phyloP scores from a whole-genome alignment of 2,329 filamentous ascomycete genomes.

The Alternaria conjuncta region DNA sequence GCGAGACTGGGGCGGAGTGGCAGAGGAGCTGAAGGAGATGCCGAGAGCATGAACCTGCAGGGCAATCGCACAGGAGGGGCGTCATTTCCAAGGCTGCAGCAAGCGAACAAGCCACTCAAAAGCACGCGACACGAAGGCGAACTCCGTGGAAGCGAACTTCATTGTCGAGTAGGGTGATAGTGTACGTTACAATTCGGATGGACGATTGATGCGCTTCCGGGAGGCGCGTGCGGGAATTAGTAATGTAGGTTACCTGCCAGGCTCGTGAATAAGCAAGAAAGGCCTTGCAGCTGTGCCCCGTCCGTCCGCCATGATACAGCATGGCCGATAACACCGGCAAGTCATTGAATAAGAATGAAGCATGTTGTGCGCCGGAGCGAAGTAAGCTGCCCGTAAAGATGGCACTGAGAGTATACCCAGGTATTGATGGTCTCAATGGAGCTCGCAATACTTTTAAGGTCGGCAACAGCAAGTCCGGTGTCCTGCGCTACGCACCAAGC shows the following conservation, averaged over 20 bases:
- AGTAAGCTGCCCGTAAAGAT: neutral
- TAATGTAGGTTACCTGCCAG: conserved; percentile 8
- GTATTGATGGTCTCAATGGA: neutral
- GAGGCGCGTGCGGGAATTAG: conserved; percentile 11
- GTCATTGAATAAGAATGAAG: neutral
- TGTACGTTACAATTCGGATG: conserved; percentile 5
- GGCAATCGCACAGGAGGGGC: conserved; percentile 2
- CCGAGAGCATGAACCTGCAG: conserved; percentile 7
- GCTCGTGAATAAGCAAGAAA: conserved; percentile 17
- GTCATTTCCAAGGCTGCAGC: conserved; percentile 3
- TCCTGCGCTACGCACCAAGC: neutral
- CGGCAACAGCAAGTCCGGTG: neutral
- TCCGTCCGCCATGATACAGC: neutral
- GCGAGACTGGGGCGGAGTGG: conserved; percentile 4
- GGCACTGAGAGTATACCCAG: neutral
- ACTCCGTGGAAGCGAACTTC: neutral
- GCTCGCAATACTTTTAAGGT: neutral
- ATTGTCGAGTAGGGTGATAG: conserved; percentile 4
- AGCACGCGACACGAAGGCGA: conserved; percentile 6
- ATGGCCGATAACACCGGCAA: neutral
- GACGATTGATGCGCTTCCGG: conserved; percentile 9
- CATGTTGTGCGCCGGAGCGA: neutral
- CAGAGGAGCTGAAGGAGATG: conserved; percentile 7
- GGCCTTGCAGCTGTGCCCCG: neutral
- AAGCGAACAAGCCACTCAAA: conserved; percentile 7